These are phyloP conservation scores for Ophiorrhiza pumila DNA, from an alignment of 257 asterid genomes.

Conservation along the genomic window DNA sequence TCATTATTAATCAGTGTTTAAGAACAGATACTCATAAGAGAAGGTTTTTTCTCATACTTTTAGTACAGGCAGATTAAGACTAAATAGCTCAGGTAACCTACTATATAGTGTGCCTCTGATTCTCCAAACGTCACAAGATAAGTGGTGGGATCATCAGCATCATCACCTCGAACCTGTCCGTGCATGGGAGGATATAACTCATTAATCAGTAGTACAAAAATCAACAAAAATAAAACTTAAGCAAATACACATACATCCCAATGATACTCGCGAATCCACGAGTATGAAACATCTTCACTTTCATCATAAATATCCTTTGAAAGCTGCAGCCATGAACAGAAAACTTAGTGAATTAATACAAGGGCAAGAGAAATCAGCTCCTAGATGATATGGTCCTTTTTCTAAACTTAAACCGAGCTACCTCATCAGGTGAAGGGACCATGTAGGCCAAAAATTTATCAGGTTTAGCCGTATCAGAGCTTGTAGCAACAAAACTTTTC, in stretches of 20 bases:
- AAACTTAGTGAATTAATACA: conserved; percentile 4
- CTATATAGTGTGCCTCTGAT: conserved; percentile 62
- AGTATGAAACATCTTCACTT: conserved; percentile 71
- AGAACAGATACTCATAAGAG: not conserved
- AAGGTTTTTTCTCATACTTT: not conserved
- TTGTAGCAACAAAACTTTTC: conserved; percentile 72
- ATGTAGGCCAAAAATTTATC: conserved; percentile 89
- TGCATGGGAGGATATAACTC: conserved; percentile 18
- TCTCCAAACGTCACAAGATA: conserved; percentile 71
- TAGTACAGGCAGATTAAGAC: not conserved
- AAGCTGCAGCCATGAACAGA: conserved; percentile 50
- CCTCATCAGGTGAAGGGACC: conserved; percentile 88
- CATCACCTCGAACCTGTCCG: conserved; percentile 76
- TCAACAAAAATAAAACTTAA: conserved; percentile 4
- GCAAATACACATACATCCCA: conserved; percentile 66
- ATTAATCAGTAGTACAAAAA: conserved; percentile 18
- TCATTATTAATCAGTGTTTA: not conserved
- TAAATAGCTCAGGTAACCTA: conserved; percentile 19
- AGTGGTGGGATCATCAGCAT: conserved; percentile 77
- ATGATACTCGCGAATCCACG: conserved; percentile 94
- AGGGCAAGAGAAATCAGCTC: not conserved
- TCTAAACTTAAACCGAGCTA: conserved; percentile 10
- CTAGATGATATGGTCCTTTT: not conserved
- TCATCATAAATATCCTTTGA: conserved; percentile 86
- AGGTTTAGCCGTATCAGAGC: conserved; percentile 52